These are phyloP conservation scores for Talaromyces funiculosus DNA, from an alignment of 2,329 filamentous ascomycete species.

Conservation along the genomic window DNA sequence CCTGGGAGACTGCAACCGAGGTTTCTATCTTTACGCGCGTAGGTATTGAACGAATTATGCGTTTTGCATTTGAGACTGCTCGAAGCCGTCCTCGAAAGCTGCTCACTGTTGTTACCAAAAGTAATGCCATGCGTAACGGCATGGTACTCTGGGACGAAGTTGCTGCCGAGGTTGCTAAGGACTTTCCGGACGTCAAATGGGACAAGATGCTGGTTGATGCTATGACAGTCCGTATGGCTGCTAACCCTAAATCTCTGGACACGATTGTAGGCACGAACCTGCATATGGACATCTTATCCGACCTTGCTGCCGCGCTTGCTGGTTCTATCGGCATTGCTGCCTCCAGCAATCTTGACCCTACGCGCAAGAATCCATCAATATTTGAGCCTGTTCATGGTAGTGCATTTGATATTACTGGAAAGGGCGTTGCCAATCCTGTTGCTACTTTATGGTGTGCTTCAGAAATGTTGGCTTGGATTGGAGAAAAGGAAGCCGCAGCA, in stretches of 20 bases:
- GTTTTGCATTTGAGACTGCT: conserved; percentile 59
- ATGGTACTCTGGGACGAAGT: conserved; percentile 66
- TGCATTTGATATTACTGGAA: conserved; percentile 54
- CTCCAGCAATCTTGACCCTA: conserved; percentile 58
- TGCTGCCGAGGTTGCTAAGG: conserved; percentile 48
- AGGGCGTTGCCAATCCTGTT: conserved; percentile 53
- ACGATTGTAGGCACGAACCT: conserved; percentile 61
- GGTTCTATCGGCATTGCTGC: conserved; percentile 60
- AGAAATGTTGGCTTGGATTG: conserved; percentile 56
- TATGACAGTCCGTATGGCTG: conserved; percentile 60
- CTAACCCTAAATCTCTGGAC: conserved; percentile 55
- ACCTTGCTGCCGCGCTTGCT: conserved; percentile 16
- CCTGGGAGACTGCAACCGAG: conserved; percentile 59
- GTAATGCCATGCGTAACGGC: conserved; percentile 60
- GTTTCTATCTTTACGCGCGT: conserved; percentile 59
- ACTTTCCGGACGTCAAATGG: conserved; percentile 56
- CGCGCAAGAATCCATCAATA: conserved; percentile 48
- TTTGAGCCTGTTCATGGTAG: conserved; percentile 55
- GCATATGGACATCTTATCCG: conserved; percentile 51
- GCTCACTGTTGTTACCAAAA: conserved; percentile 60
- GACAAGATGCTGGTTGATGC: conserved; percentile 65
- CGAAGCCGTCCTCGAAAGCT: conserved; percentile 52
- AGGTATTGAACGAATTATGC: conserved; percentile 54
- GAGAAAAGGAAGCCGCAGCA: conserved; percentile 49
- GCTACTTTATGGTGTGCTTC: conserved; percentile 61